Conservation (phyloP, 2,329 filamentous ascomycete genomes). For the Thermothelomyces thermophilus region DNA sequence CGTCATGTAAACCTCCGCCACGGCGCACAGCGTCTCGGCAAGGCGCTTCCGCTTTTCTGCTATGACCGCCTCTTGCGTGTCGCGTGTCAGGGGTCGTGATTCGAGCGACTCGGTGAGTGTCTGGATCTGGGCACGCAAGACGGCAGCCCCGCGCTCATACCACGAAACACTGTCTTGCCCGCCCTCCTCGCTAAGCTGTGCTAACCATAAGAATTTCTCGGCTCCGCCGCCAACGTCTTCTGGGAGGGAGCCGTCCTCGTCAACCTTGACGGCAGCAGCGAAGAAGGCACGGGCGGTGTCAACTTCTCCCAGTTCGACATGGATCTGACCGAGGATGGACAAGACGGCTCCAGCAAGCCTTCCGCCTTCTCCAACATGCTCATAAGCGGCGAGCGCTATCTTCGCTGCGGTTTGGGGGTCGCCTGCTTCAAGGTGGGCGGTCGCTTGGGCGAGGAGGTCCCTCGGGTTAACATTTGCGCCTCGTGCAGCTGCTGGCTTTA, state of each 20-base stretch:
- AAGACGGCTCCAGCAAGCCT: slow-evolving; percentile 56
- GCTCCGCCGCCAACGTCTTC: slow-evolving; percentile 73
- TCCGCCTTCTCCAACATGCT: slow-evolving; percentile 38
- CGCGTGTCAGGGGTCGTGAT: slow-evolving; percentile 30
- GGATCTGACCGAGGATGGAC: slow-evolving; percentile 73
- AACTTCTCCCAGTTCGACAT: slow-evolving; percentile 74
- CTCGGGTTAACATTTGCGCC: slow-evolving; percentile 20
- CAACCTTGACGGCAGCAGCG: slow-evolving; percentile 63
- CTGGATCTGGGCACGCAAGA: slow-evolving; percentile 66
- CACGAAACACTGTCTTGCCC: slow-evolving; percentile 59
- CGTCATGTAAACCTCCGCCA: slow-evolving; percentile 98
- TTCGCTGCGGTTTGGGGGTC: slow-evolving; percentile 27
- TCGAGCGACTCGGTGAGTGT: slow-evolving; percentile 44
- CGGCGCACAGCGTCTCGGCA: slow-evolving; percentile 85
- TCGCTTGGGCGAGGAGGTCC: slow-evolving; percentile 30
- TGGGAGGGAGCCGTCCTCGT: slow-evolving; percentile 64
- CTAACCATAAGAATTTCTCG: slow-evolving; percentile 92
- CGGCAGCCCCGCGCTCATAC: slow-evolving; percentile 64
- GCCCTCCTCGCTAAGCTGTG: slow-evolving; percentile 73
- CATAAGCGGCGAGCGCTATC: slow-evolving; percentile 38
- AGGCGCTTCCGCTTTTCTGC: slow-evolving; percentile 71
- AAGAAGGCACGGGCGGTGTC: slow-evolving; percentile 69
- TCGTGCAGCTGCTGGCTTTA: slow-evolving; percentile 15
- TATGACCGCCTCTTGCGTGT: slow-evolving; percentile 22
- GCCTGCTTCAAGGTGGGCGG: slow-evolving; percentile 31